Evolutionary conservation across 1,284 basidiomycete genomes (phyloP), one percentile per base, ranked within the genome.

Genomic region (Tylopilus sp.): DNA sequence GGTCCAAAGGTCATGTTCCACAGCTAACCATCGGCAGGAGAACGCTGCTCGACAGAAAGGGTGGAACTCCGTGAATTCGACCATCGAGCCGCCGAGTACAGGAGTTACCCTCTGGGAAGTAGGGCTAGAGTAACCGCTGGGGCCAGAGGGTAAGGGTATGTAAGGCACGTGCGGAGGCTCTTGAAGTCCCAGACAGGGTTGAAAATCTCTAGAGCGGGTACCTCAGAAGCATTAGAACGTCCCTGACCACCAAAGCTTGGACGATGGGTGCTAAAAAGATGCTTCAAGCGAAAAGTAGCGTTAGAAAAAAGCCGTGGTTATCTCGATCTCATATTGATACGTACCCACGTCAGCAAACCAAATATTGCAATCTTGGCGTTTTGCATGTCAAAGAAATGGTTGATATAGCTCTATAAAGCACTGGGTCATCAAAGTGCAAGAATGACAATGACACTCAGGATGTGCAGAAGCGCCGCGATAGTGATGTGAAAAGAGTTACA

Each of bases 41-140:
- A 77, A 58, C 41, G 62, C 53, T 79, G 77, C 24, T 77, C 74
- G 12, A 78, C 73, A 12, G 77, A 72, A 49, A 77, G 75, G 6
- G 76, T 80, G 4, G 76, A 79, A 60, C 76, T 79, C 38, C 75
- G 74, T 24, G 78, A 77, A 53, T 70, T 77, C 19, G 74, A 70
- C 6, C 2, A 57, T 61, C 26, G 73, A 76, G 10, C 58, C 60
- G 10, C 39, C 58, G 2, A 68, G 64, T n/a, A 57, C 75, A 41
- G 56, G 58, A 18, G 56, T 52, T 33, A 73, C 60, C 33, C 66
- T 67, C 60, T 79, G 77, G 2, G 76, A 80, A 16, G 66, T 60
- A 18, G 79, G 67, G 38, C 77, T 80, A 32, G 76, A 77, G 53
- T 69, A 69, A 44, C 77, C 70, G 29, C 79, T 77, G 52, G 69